Evolutionary conservation across 148 eudicot species (phyloP), one percentile per base, ranked within the genome.

Genomic region (Rhododendron ferrugineum): DNA sequence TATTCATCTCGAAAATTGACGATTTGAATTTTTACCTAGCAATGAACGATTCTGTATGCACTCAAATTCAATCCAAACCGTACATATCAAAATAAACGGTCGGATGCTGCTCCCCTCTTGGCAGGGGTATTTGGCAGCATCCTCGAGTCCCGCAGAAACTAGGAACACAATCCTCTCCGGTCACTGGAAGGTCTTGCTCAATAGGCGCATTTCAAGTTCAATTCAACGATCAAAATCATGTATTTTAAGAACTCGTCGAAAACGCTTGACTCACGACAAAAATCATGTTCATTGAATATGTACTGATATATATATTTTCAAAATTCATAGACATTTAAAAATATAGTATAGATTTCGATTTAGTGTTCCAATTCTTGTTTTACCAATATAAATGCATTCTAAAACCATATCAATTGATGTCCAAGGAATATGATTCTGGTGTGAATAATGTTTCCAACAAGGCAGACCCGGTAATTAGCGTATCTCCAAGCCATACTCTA

Each of bases 31-130:
- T 40, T 40, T 5, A 40, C 6, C 0, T 6, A 37, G 5, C 5
- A 40, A 40, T 40, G 44, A 7, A 40, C 7, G 7, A 0, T 40
- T 40, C 44, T 6, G 1, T 40, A 40, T 40, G 0, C 0, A 5
- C 6, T 40, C 6, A 40, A 0, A 40, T 40, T 40, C 8, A 40
- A 40, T 40, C 8, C 0, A 1, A 40, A 0, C 44, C 1, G 44
- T 5, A 0, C 6, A 40, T 40, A 0, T 0, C 1, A 1, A 40
- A 7, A 40, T 40, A 6, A 40, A 40, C 6, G 1, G 8, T 0
- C 0, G 0, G 42, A 37, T 37, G 6, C 0, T 0, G 42, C 6
- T 37, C 44, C 7, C 8, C 1, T 7, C 44, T 40, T 40, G 44
- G 6, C 7, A 40, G 6, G 42, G 42, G 42, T 40, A 6, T 1